Evolutionary conservation across 2,329 filamentous ascomycete species (phyloP).

Genomic region (Xylariales sp.): DNA sequence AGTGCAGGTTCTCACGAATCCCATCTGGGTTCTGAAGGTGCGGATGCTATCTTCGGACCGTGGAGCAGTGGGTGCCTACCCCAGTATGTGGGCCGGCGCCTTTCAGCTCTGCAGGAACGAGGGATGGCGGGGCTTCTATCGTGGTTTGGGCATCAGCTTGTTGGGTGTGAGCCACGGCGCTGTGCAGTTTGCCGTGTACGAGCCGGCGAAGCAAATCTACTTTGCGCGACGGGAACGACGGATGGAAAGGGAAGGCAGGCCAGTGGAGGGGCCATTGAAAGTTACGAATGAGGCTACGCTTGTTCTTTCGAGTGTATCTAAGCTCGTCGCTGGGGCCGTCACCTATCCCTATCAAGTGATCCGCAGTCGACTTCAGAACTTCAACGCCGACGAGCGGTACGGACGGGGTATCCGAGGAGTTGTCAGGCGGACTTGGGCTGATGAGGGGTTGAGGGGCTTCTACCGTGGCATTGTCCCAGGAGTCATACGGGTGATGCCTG

Average conservation of each 20-base stretch:
- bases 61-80: constrained; percentile 71
- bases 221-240: constrained; percentile 37
- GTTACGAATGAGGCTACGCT: constrained; percentile 73
- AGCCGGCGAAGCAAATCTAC: constrained; percentile 58
- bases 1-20: constrained; percentile 83
- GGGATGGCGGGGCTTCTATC: constrained; percentile 78
- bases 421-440: constrained; percentile 65
- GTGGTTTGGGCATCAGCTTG: constrained; percentile 75
- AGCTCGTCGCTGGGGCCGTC: constrained; percentile 80
- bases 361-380: constrained; percentile 81
- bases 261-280: constrained; percentile 22
- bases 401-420: constrained; percentile 68
- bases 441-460: constrained; percentile 78
- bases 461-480: constrained; percentile 90
- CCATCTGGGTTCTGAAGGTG: constrained; percentile 97
- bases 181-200: constrained; percentile 94
- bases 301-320: constrained; percentile 73
- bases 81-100: constrained; percentile 68
- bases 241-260: constrained; percentile 17
- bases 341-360: constrained; percentile 97
- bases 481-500: constrained; percentile 84
- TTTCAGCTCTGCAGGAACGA: constrained; percentile 63
- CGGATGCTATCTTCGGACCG: constrained; percentile 88
- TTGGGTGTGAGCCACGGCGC: constrained; percentile 89
- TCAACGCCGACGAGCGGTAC: constrained; percentile 72